These are phyloP conservation scores for Aegilops speltoides DNA, from an alignment of 176 grass and related monocot species.

Conservation along the genomic window DNA sequence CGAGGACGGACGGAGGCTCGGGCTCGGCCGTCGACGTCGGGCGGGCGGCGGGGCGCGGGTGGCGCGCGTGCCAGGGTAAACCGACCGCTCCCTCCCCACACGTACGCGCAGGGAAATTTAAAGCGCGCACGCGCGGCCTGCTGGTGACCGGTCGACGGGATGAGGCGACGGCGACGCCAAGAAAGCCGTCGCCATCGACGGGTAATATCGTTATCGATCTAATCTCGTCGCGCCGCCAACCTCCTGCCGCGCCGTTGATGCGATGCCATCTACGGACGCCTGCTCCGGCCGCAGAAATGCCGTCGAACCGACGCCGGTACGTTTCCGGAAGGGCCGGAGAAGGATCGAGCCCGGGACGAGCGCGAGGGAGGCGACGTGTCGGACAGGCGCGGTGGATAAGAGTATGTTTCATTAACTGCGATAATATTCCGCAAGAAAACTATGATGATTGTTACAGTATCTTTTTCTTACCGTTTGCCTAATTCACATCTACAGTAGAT, in stretches of 20 bases:
- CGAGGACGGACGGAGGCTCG: background rate
- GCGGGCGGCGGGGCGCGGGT: background rate
- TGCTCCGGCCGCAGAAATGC: background rate
- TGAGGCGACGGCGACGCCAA: background rate
- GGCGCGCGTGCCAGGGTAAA: background rate
- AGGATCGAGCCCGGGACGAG: background rate
- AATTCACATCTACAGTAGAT: too few relatives aligned
- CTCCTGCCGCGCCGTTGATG: conserved; percentile 20
- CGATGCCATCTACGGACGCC: background rate
- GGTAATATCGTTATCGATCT: background rate
- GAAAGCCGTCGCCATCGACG: background rate
- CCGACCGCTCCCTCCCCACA: background rate
- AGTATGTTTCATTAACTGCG: too few relatives aligned
- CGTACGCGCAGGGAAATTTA: background rate
- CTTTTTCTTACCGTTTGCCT: too few relatives aligned
- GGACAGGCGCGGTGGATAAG: too few relatives aligned
- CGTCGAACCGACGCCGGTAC: background rate
- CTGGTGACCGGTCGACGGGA: background rate
- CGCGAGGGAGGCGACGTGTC: background rate
- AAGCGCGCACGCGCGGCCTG: background rate
- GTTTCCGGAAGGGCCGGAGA: background rate
- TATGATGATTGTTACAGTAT: too few relatives aligned
- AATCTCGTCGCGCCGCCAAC: background rate
- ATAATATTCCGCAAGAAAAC: too few relatives aligned
- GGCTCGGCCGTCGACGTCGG: background rate